A percentile compares a stretch with the other conserved stretches of the same genome.
These are phyloP conservation scores for Chondrus crispus DNA, from an alignment of 23 red algal genomes.

Conservation along the genomic window DNA sequence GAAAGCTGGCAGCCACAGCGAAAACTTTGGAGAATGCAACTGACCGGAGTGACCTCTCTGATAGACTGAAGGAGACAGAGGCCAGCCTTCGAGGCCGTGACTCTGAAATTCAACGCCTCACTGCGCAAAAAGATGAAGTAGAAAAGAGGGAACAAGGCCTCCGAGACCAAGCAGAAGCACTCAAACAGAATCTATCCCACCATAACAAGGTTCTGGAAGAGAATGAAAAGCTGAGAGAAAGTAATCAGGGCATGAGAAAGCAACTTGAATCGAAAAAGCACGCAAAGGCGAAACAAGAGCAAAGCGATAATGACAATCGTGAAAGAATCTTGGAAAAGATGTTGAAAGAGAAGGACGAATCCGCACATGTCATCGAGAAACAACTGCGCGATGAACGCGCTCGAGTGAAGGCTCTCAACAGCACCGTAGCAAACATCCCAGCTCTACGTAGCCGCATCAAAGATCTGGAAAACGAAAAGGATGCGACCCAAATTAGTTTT, in stretches of 20 bases:
- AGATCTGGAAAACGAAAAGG: neutral
- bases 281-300: too few species aligned
- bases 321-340: neutral
- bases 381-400: neutral
- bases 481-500: neutral
- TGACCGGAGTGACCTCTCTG: too few species aligned
- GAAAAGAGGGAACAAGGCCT: neutral
- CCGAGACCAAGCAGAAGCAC: neutral
- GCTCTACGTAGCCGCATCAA: neutral
- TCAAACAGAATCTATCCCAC: neutral
- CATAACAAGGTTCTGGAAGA: neutral
- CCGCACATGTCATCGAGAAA: neutral
- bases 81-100: neutral
- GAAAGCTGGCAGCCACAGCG: neutral
- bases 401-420: neutral
- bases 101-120: neutral
- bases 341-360: neutral
- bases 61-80: too few species aligned
- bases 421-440: neutral
- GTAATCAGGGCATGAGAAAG: neutral
- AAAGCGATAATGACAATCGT: neutral
- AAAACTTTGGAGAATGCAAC: neutral
- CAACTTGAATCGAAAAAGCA: neutral
- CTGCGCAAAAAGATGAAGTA: neutral
- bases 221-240: neutral